Evolutionary conservation across 441 rosid species (phyloP).

Genomic region (Biscutella auriculata): DNA sequence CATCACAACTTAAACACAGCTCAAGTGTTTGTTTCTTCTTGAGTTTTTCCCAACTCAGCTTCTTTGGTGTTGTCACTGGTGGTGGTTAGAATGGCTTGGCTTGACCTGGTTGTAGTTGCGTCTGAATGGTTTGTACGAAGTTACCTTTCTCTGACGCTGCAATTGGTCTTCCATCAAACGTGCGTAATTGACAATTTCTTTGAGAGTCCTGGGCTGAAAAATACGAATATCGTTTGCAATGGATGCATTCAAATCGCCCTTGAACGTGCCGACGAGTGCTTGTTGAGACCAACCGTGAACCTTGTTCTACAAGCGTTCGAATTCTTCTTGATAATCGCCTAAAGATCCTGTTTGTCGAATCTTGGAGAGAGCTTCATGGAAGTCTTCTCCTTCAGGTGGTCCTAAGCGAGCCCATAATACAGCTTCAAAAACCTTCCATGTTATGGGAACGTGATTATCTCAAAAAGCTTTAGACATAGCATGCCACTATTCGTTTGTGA

Average conservation of each 20-base stretch:
- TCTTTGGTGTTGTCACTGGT: too few species aligned
- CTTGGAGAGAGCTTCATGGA: not conserved
- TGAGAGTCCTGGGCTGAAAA: not conserved
- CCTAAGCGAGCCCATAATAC: not conserved
- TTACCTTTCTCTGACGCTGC: too few species aligned
- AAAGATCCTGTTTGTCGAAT: not conserved
- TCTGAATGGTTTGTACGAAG: too few species aligned
- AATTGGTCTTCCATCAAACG: not conserved
- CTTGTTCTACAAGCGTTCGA: not conserved
- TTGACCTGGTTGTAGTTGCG: too few species aligned
- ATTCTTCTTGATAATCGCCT: not conserved
- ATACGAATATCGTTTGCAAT: not conserved
- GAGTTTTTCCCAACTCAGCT: too few species aligned
- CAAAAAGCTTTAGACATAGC: not conserved
- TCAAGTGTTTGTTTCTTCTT: too few species aligned
- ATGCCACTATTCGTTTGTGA: not conserved
- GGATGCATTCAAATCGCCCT: not conserved
- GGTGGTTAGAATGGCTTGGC: too few species aligned
- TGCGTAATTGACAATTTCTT: not conserved
- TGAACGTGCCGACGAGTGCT: not conserved
- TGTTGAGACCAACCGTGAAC: not conserved
- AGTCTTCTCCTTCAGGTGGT: not conserved
- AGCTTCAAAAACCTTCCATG: not conserved
- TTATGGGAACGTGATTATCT: accelerated
- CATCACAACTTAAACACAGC: too few species aligned